Conservation (phyloP, 2,329 filamentous ascomycete genomes). For the Talaromyces sp. region DNA sequence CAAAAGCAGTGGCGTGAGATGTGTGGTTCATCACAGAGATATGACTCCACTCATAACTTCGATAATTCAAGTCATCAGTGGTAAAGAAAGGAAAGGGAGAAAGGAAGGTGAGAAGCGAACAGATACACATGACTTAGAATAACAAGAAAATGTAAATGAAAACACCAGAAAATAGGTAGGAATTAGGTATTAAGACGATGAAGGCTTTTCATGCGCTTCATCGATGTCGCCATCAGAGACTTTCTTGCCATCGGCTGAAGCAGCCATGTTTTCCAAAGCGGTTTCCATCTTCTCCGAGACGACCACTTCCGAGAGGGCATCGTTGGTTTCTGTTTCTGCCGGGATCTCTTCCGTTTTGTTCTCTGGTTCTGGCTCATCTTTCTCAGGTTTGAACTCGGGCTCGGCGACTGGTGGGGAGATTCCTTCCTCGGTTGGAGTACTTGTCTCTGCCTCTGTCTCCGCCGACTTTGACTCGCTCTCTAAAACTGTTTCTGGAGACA, state of each 20-base stretch:
- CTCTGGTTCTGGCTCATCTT: conserved; percentile 1
- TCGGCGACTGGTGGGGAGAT: background rate
- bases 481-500: conserved; percentile 1
- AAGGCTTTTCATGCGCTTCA: background rate
- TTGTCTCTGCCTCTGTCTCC: no score
- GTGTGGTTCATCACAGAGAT: background rate
- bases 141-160: background rate
- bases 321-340: background rate
- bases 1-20: background rate
- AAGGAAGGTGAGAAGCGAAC: background rate
- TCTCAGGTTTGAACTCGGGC: background rate
- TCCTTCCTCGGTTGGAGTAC: background rate
- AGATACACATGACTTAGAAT: no score
- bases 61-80: background rate
- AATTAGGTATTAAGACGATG: conserved; percentile 1
- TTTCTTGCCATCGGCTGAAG: conserved; percentile 31
- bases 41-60: background rate
- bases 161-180: background rate
- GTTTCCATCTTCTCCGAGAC: conserved; percentile 21
- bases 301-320: conserved; percentile 7
- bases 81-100: background rate
- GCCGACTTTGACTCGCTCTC: background rate
- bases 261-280: conserved; percentile 26
- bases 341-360: background rate
- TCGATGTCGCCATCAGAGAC: conserved; percentile 18